Evolutionary conservation across 169 alveolate species (phyloP).

Genomic region (Babesia gibsoni): DNA sequence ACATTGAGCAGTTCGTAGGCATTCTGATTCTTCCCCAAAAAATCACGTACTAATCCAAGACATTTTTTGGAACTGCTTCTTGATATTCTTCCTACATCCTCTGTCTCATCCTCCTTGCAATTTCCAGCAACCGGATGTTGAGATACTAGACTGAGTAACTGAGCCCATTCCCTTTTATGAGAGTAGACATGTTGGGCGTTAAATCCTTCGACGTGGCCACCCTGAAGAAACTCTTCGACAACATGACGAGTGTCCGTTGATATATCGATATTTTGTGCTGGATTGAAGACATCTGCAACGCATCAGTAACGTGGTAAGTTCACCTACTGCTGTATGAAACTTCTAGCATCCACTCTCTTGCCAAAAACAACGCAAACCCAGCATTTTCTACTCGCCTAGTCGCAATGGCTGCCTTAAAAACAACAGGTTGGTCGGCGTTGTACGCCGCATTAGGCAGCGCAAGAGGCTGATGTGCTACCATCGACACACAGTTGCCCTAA

Average conservation of each 20-base stretch:
- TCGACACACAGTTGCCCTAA: background rate
- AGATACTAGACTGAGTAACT: conserved; percentile 2
- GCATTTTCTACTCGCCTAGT: conserved; percentile 64
- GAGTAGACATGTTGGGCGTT: conserved; percentile 1
- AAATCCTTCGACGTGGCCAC: background rate
- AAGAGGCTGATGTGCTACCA: conserved; percentile 23
- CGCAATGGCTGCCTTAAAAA: conserved; percentile 29
- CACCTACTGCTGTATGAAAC: conserved; percentile 28
- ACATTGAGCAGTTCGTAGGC: conserved; percentile 71
- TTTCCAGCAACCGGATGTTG: background rate
- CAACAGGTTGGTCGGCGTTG: conserved; percentile 45
- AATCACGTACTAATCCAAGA: conserved; percentile 66
- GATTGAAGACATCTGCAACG: conserved; percentile 2
- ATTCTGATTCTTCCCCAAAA: conserved; percentile 62
- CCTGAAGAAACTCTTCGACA: background rate
- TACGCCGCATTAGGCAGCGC: conserved; percentile 20
- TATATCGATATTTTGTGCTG: background rate
- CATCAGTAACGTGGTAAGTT: background rate
- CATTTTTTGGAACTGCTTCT: conserved; percentile 29
- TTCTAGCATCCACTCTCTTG: conserved; percentile 61
- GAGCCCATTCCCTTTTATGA: conserved; percentile 42
- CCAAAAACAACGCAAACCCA: conserved; percentile 70
- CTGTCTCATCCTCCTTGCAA: conserved; percentile 9
- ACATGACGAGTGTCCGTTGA: background rate
- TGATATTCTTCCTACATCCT: background rate